Evolutionary conservation across 345 rosid genomes (phyloP).

Genomic region (Rhodamnia argentea): DNA sequence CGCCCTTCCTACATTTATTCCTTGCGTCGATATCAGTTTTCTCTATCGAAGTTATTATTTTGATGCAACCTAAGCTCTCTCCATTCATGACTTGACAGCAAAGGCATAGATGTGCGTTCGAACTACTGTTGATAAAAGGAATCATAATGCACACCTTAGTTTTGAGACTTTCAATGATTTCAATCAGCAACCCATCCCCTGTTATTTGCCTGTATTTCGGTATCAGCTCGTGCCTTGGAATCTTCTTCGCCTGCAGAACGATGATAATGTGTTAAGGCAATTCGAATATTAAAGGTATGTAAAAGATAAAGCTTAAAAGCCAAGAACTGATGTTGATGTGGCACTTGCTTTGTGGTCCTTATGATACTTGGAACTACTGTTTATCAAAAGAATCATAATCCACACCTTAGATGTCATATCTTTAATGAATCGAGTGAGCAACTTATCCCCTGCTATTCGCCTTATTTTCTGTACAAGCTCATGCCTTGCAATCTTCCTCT

Average conservation of each 20-base stretch:
- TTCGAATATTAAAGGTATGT: not conserved
- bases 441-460: constrained; percentile 53
- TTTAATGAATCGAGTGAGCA: constrained; percentile 57
- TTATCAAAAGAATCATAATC: not conserved
- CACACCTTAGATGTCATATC: constrained; percentile 37
- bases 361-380: constrained; percentile 19
- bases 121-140: not conserved
- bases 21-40: not conserved
- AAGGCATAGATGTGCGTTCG: not conserved
- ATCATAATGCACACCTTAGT: constrained; percentile 19
- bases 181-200: constrained; percentile 61
- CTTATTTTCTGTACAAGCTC: constrained; percentile 51
- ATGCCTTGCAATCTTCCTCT: constrained; percentile 41
- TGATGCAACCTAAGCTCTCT: not conserved
- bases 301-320: not conserved
- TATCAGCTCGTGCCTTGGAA: constrained; percentile 47
- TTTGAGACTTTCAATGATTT: constrained; percentile 46
- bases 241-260: constrained; percentile 42
- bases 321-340: not conserved
- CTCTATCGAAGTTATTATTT: not conserved
- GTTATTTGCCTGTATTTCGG: constrained; percentile 40
- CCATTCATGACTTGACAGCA: not conserved
- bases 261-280: not conserved
- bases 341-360: constrained; percentile 43
- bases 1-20: not conserved